Evolutionary conservation across 2,329 filamentous ascomycete genomes (phyloP).

Genomic region (Neophaeococcomyces mojaviensis): DNA sequence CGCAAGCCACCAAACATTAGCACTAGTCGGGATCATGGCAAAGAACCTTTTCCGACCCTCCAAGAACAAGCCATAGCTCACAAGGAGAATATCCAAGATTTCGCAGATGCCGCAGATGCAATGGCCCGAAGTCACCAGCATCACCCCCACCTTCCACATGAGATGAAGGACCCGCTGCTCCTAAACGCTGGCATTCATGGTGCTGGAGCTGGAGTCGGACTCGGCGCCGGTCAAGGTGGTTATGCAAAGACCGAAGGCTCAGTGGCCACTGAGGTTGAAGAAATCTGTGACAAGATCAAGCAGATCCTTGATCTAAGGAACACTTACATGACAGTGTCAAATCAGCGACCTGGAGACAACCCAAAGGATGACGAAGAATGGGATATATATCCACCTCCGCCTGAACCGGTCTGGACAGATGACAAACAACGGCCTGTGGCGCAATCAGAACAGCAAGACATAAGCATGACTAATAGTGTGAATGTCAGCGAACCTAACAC

Average conservation of each 20-base stretch:
- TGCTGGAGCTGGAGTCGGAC: constrained; percentile 50
- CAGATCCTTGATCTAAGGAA: constrained; percentile 79
- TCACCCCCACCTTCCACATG: constrained; percentile 48
- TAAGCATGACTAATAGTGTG: constrained; percentile 25
- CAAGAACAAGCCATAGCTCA: constrained; percentile 14
- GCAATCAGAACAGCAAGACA: constrained; percentile 15
- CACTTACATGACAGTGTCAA: constrained; percentile 79
- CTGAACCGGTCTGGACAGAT: constrained; percentile 80
- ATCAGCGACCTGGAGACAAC: constrained; percentile 76
- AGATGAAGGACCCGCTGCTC: constrained; percentile 47
- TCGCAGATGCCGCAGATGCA: constrained; percentile 40
- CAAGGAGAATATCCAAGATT: constrained; percentile 20
- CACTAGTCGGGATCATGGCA: constrained; percentile 9
- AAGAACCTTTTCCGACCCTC: constrained; percentile 17
- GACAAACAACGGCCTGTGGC: constrained; percentile 37
- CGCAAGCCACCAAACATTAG: constrained; percentile 1
- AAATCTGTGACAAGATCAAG: constrained; percentile 86
- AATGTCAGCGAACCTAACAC: constrained; percentile 18
- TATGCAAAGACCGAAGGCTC: constrained; percentile 67
- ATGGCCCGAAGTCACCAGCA: constrained; percentile 42
- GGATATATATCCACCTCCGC: constrained; percentile 85
- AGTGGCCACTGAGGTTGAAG: constrained; percentile 73
- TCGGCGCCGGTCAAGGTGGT: constrained; percentile 55
- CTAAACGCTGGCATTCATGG: constrained; percentile 51
- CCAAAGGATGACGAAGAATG: constrained; percentile 77